Base-by-base conservation (phyloP, 352 stramenopile genomes). In the Aphanomyces euteiches region DNA sequence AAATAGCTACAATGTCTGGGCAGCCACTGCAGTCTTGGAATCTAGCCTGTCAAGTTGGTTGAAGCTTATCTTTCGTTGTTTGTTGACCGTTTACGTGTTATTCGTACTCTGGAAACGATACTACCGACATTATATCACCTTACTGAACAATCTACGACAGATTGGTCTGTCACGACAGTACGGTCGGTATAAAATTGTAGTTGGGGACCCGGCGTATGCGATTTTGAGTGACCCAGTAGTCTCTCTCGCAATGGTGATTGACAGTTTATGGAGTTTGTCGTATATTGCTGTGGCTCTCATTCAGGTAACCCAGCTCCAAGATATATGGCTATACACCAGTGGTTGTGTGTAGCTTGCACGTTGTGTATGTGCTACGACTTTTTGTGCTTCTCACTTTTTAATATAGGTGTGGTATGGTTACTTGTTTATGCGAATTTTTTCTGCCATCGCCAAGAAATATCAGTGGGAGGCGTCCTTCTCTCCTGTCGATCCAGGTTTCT, bases 381-480 rank as follows among this genome's bases (percentile, higher is more conserved):
- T 50, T 50, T 50, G 0, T 12, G 28, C 17, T 12, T 50, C 43
- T 50, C 43, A n/a, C 10, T 3, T n/a, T n/a, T n/a, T 50, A 12
- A 13, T 15, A 15, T 61, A 70, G 64, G 34, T 70, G 5, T 70
- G 64, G 64, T 70, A 63, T 70, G 50, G 47, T 3, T 70, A 70
- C 48, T 47, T 50, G 17, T 21, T 41, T 3, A 36, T 70, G 38
- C 39, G 50, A 10, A n/a, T 61, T 19, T 0, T 40, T 13, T 41
- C 38, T 4, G 12, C 48, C 4, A 4, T 36, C 5, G 13, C 61
- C 15, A 64, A 70, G 19, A 17, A n/a, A 41, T 60, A 19, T 15
- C 48, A 61, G 39, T 8, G 39, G 21, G 64, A 64, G n/a, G 40
- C 59, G 21, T 15, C 19, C 7, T 70, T 70, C 43, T 21, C 45